Percentiles rank a stretch among this genome's conserved stretches.
Evolutionary conservation across 1,284 basidiomycete genomes (phyloP).

Genomic region (Apiotrichum veenhuisii): DNA sequence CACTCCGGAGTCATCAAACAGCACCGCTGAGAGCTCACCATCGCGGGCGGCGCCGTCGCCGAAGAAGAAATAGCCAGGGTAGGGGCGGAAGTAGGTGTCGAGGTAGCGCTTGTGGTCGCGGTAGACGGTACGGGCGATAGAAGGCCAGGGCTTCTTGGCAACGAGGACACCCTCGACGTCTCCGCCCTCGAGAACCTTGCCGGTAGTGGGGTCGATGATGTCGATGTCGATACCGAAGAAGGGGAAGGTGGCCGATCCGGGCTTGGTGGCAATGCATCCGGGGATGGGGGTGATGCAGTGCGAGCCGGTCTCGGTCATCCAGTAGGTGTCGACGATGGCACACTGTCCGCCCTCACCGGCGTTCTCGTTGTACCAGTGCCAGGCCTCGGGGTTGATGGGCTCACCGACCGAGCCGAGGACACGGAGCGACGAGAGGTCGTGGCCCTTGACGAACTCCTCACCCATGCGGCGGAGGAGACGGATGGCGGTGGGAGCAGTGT

Average conservation of each 20-base stretch:
- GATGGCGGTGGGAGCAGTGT: slow-evolving; percentile 83
- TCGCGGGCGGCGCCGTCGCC: slow-evolving; percentile 93
- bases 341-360: slow-evolving; percentile 80
- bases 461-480: slow-evolving; percentile 86
- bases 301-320: slow-evolving; percentile 97
- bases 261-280: slow-evolving; percentile 91
- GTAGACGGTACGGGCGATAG: slow-evolving; percentile 91
- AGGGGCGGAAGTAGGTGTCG: slow-evolving; percentile 83
- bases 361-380: slow-evolving; percentile 94
- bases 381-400: slow-evolving; percentile 98
- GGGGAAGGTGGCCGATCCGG: slow-evolving; percentile 91
- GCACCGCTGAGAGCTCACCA: too few species aligned
- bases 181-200: slow-evolving; percentile 69
- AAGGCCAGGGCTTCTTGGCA: slow-evolving; percentile 87
- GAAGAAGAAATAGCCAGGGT: slow-evolving; percentile 71
- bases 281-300: slow-evolving; percentile 94
- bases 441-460: slow-evolving; percentile 74
- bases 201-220: slow-evolving; percentile 69
- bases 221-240: slow-evolving; percentile 94
- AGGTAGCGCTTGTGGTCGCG: slow-evolving; percentile 86
- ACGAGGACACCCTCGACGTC: slow-evolving; percentile 88
- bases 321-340: slow-evolving; percentile 93
- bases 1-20: too few species aligned
- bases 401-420: slow-evolving; percentile 93
- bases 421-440: slow-evolving; percentile 79